These are phyloP conservation scores for Uronychia binucleata DNA, from an alignment of 73 alveolate genomes.

Conservation along the genomic window DNA sequence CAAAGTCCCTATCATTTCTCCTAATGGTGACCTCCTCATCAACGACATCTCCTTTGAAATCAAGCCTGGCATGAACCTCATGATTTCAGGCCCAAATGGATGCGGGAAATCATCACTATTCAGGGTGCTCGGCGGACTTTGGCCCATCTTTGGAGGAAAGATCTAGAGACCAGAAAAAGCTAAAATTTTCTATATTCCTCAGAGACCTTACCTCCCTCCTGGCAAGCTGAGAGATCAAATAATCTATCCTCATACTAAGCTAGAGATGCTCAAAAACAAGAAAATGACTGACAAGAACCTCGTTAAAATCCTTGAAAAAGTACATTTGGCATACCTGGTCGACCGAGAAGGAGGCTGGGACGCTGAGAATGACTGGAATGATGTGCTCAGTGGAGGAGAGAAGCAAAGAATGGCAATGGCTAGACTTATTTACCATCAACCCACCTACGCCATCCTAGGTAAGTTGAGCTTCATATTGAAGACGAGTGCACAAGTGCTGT, in stretches of 20 bases:
- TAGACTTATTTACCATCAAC: constrained; percentile 90
- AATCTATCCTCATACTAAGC: constrained; percentile 86
- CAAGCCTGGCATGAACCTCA: constrained; percentile 82
- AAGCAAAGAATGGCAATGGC: constrained; percentile 96
- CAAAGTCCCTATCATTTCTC: constrained; percentile 86
- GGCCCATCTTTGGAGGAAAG: constrained; percentile 93
- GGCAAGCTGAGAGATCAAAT: constrained; percentile 94
- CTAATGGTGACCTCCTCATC: constrained; percentile 87
- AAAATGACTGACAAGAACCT: constrained; percentile 65
- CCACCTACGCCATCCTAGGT: constrained; percentile 81
- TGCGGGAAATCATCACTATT: constrained; percentile 94
- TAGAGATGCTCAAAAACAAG: constrained; percentile 37
- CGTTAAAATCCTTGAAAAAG: constrained; percentile 68
- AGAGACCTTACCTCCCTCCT: constrained; percentile 92
- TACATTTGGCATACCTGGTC: constrained; percentile 75
- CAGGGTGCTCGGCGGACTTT: constrained; percentile 92
- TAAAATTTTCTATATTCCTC: constrained; percentile 88
- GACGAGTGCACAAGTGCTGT: constrained; percentile 96
- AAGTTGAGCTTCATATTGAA: neutral
- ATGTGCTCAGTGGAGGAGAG: constrained; percentile 92
- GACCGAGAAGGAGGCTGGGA: constrained; percentile 89
- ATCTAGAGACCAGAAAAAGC: constrained; percentile 80
- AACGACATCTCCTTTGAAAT: constrained; percentile 71
- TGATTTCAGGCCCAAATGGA: constrained; percentile 95
- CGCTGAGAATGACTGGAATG: constrained; percentile 84